Evolutionary conservation across 163 green algal species (phyloP), one percentile per base, ranked within the genome.

Genomic region (Scenedesmus sp.): DNA sequence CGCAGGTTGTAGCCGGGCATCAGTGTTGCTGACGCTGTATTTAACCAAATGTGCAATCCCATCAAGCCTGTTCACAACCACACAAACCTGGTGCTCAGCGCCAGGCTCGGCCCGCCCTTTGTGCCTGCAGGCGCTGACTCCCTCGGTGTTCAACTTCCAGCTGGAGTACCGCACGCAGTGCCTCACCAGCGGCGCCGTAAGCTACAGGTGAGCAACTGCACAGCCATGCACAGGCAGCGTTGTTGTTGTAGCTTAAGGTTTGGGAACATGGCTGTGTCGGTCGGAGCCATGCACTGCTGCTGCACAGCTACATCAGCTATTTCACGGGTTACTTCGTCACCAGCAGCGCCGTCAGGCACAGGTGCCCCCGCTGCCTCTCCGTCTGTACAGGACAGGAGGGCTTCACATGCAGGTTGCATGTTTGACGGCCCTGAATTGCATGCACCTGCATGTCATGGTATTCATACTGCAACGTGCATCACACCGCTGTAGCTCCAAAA

Each of bases 151-250:
- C 88, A 90, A 90, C 35, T 98, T 99, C 70, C 90, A 92, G 24
- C 85, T 97, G 22, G 97, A 99, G 94, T 95, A 98, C 82, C 91
- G 96, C 79, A 96, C 97, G 10, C 91, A 98, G 93, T 99, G 98
- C 94, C 43, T 83, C 22, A 95, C 97, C 84, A 97, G 94, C 26
- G 92, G 94, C 26, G 70, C 88, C 12, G 97, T 99, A 42, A 95
- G 93, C 84, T 96, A 97, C 93, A 93, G 89, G 82, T 81, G 78
- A 43, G 53, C 1, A 20, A 81, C 40, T 44, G 76, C 12, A 43
- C 56, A 24, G 35, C 6, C 13, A 0, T 61, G 40, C 12, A 24
- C 0, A 5, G 3, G 53, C 53, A 65, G 53, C 53, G 16, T 65
- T 4, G 13, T 65, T 35, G 20, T 53, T 83, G 15, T n/a, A 2